Evolutionary conservation across 1,139 yeast genomes (phyloP).

Genomic region (Magnusiomyces magnusii): DNA sequence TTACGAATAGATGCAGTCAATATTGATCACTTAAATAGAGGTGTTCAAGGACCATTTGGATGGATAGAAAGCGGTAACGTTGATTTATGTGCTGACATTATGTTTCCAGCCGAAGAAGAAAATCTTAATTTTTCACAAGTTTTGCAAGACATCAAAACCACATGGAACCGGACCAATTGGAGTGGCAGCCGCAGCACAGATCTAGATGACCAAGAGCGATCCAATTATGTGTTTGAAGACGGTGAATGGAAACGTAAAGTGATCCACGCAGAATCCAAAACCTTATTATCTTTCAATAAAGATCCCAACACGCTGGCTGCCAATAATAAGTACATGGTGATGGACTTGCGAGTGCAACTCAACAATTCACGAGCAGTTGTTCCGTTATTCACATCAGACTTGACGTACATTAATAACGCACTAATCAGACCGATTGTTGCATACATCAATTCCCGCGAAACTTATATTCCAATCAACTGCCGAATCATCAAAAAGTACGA

Average conservation of each 20-base stretch:
- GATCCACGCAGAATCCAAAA: slow-evolving; percentile 5
- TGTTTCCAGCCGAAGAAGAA: slow-evolving; percentile 59
- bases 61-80: slow-evolving; percentile 93
- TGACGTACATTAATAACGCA: slow-evolving; percentile 85
- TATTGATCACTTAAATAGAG: slow-evolving; percentile 83
- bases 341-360: slow-evolving; percentile 70
- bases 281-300: slow-evolving; percentile 7
- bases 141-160: slow-evolving; percentile 36
- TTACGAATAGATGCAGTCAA: slow-evolving; percentile 76
- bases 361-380: slow-evolving; percentile 84
- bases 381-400: slow-evolving; percentile 75
- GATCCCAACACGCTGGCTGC: slow-evolving; percentile 16
- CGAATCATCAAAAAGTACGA: slow-evolving; percentile 68
- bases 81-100: slow-evolving; percentile 85
- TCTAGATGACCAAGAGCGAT: slow-evolving; percentile 1
- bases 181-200: slow-evolving; percentile 13
- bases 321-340: slow-evolving; percentile 51
- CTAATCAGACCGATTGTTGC: slow-evolving; percentile 91
- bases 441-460: slow-evolving; percentile 81
- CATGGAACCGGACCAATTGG: slow-evolving; percentile 37
- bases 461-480: slow-evolving; percentile 82
- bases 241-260: slow-evolving; percentile 3
- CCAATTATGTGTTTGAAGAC: background rate
- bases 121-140: slow-evolving; percentile 36
- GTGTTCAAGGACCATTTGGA: slow-evolving; percentile 84